phyloP scores from a whole-genome alignment of 352 stramenopile species.

The Pythium grandisporangium region DNA sequence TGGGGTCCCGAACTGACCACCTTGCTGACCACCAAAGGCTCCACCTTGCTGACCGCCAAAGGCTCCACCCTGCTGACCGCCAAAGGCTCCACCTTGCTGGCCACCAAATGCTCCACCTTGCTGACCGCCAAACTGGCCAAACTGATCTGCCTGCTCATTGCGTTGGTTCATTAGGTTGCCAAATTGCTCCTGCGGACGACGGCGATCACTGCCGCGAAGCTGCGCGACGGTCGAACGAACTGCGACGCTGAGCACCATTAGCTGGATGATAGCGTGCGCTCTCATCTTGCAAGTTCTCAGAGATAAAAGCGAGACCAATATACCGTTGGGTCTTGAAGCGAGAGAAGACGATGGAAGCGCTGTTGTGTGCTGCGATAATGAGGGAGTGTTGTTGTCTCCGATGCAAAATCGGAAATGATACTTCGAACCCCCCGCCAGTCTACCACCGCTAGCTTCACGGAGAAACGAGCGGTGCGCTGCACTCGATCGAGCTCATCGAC shows the following conservation, averaged over 20 bases:
- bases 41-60: not conserved
- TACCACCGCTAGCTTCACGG: no score
- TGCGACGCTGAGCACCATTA: not conserved
- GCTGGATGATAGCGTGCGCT: no score
- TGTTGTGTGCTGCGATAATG: no score
- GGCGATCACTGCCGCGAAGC: not conserved
- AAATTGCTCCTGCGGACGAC: not conserved
- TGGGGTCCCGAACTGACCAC: slow-evolving; percentile 3
- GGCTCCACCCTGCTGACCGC: slow-evolving; percentile 5
- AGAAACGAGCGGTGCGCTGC: no score
- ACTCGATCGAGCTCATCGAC: no score
- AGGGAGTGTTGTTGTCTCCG: no score
- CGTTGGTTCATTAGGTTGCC: not conserved
- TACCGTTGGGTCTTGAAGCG: no score
- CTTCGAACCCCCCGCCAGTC: no score
- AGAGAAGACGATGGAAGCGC: no score
- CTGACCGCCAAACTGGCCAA: not conserved
- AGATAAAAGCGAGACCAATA: no score
- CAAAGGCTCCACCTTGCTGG: not conserved
- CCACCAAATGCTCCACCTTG: not conserved
- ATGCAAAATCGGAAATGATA: no score
- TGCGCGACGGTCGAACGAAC: not conserved
- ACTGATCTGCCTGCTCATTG: not conserved
- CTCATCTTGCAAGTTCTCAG: no score
- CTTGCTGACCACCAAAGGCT: slow-evolving; percentile 1